phyloP scores from a whole-genome alignment of 1,284 basidiomycete species.

The Rhodotorula sp. region DNA sequence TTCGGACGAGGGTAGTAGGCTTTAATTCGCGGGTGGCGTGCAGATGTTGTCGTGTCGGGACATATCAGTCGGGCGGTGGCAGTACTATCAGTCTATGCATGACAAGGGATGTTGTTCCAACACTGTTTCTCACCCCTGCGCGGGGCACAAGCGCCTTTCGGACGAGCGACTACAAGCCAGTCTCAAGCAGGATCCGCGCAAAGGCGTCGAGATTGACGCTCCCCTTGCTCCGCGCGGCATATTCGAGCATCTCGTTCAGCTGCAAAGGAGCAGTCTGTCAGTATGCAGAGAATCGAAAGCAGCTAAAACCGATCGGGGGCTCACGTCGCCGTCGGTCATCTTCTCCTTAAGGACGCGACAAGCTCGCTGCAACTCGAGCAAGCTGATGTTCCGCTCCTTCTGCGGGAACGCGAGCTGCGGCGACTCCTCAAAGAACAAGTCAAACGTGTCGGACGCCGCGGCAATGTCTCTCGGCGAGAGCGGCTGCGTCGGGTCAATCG shows the following conservation, averaged over 20 bases:
- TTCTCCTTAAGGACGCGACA: constrained; percentile 42
- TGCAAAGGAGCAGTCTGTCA: background rate
- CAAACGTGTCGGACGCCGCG: constrained; percentile 41
- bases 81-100: no score
- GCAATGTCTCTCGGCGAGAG: constrained; percentile 33
- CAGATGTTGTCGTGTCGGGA: background rate
- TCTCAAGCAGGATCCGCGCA: constrained; percentile 39
- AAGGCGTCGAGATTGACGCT: constrained; percentile 39
- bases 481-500: background rate
- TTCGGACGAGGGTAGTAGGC: background rate
- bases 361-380: constrained; percentile 41
- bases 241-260: constrained; percentile 45
- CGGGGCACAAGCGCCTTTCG: no score
- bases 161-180: constrained; percentile 18
- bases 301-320: background rate
- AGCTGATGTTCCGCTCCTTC: constrained; percentile 30
- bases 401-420: constrained; percentile 10
- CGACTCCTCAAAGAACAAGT: constrained; percentile 42
- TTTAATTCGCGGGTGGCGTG: background rate
- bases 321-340: constrained; percentile 42
- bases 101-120: no score
- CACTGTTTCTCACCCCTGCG: no score
- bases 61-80: no score
- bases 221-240: constrained; percentile 28
- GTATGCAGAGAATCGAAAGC: background rate